Evolutionary conservation across 2,329 filamentous ascomycete species (phyloP).

Genomic region (Paraphaeosphaeria minitans): DNA sequence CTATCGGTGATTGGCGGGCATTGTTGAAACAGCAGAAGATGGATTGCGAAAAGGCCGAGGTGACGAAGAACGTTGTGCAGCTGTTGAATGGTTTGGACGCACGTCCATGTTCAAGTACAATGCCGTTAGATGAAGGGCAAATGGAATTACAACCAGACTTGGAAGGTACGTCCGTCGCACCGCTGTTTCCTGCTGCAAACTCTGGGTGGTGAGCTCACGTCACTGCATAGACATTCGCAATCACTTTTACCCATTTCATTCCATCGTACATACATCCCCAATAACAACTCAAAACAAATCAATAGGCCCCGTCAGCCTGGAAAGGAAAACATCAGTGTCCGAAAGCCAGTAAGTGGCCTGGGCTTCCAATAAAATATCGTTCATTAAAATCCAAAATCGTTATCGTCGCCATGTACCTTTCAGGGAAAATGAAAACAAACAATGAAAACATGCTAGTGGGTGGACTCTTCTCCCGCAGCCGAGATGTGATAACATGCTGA

Average conservation of each 20-base stretch:
- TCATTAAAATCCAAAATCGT: neutral
- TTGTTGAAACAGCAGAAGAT: neutral
- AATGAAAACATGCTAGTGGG: neutral
- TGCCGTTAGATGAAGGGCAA: neutral
- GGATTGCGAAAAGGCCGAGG: neutral
- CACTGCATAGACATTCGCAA: neutral
- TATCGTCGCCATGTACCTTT: no score
- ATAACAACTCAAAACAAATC: neutral
- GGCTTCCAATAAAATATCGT: neutral
- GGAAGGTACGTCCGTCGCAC: neutral
- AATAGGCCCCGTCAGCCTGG: neutral
- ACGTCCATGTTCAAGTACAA: no score
- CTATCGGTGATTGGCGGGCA: neutral
- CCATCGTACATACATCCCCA: neutral
- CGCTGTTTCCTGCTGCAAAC: no score
- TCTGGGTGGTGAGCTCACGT: no score
- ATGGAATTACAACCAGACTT: neutral
- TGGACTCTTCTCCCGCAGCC: neutral
- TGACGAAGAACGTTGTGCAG: neutral
- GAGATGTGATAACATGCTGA: neutral
- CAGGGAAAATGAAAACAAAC: neutral
- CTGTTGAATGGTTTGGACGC: neutral
- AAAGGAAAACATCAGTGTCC: neutral
- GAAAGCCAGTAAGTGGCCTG: neutral
- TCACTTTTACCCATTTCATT: neutral